Evolutionary conservation across 2,329 filamentous ascomycete species (phyloP).

Genomic region (Fusarium sp.): DNA sequence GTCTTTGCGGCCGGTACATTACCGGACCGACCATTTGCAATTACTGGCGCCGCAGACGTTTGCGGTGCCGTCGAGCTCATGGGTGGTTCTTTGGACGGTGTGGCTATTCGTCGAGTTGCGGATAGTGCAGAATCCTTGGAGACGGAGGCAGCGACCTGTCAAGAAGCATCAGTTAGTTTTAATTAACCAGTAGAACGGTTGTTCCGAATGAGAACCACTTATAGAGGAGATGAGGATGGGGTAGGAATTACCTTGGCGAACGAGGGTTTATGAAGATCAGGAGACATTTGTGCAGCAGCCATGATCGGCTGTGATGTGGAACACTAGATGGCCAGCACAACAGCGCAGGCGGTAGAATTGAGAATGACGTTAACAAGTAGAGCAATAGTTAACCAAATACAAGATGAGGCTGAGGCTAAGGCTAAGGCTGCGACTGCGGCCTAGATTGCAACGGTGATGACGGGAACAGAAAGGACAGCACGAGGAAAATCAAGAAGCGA

Average conservation of each 20-base stretch:
- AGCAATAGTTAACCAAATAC: conserved; percentile 29
- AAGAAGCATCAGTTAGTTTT: conserved; percentile 35
- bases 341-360: conserved; percentile 31
- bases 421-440: conserved; percentile 29
- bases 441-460: conserved; percentile 38
- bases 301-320: conserved; percentile 48
- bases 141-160: conserved; percentile 60
- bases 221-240: conserved; percentile 14
- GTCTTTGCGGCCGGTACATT: conserved; percentile 30
- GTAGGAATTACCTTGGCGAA: conserved; percentile 74
- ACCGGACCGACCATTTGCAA: conserved; percentile 42
- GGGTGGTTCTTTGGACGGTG: conserved; percentile 40
- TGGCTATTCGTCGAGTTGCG: conserved; percentile 43
- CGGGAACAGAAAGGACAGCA: conserved; percentile 46
- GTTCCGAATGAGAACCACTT: conserved; percentile 15
- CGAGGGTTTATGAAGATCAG: conserved; percentile 67
- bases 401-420: conserved; percentile 32
- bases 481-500: conserved; percentile 60
- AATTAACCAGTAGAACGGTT: conserved; percentile 14
- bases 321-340: conserved; percentile 34
- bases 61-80: conserved; percentile 31
- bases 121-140: conserved; percentile 44
- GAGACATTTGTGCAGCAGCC: conserved; percentile 58
- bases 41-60: conserved; percentile 36
- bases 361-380: conserved; percentile 28